Evolutionary conservation across 2,329 filamentous ascomycete genomes (phyloP).

Genomic region (Alternaria angustiovoidea): DNA sequence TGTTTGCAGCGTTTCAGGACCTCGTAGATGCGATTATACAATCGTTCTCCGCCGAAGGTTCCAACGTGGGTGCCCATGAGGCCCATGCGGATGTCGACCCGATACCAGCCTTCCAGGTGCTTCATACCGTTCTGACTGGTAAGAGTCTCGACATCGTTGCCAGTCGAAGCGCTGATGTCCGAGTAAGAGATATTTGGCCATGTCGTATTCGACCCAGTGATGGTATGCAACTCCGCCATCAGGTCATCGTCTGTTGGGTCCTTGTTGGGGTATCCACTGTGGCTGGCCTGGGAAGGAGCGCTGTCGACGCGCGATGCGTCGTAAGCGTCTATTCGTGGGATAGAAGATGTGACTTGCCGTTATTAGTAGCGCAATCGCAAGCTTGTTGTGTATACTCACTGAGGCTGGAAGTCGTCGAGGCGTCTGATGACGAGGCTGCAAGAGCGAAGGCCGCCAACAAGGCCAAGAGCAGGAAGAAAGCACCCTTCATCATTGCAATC

Average conservation of each 20-base stretch:
- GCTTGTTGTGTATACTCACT: background rate
- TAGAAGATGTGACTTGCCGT: background rate
- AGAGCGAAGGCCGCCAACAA: background rate
- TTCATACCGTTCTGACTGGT: background rate
- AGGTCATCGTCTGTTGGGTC: background rate
- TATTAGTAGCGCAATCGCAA: background rate
- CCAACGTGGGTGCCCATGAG: background rate
- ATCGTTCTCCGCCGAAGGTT: conserved; percentile 4
- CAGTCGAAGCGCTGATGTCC: background rate
- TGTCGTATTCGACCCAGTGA: background rate
- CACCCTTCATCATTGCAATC: too few species aligned
- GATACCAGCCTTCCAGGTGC: conserved; percentile 8
- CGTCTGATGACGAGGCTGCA: background rate
- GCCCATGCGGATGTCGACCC: conserved; percentile 8
- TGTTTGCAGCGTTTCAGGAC: conserved; percentile 1
- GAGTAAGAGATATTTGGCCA: background rate
- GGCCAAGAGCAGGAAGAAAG: background rate
- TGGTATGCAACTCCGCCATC: background rate
- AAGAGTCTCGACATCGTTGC: background rate
- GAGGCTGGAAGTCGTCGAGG: too few species aligned
- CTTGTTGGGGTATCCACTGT: background rate
- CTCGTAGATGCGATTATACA: conserved; percentile 9
- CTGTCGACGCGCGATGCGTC: background rate
- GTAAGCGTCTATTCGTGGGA: background rate
- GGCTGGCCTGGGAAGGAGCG: background rate